phyloP scores from a whole-genome alignment of 2,329 filamentous ascomycete species.

The Fusarium neocosmosporiellum region DNA sequence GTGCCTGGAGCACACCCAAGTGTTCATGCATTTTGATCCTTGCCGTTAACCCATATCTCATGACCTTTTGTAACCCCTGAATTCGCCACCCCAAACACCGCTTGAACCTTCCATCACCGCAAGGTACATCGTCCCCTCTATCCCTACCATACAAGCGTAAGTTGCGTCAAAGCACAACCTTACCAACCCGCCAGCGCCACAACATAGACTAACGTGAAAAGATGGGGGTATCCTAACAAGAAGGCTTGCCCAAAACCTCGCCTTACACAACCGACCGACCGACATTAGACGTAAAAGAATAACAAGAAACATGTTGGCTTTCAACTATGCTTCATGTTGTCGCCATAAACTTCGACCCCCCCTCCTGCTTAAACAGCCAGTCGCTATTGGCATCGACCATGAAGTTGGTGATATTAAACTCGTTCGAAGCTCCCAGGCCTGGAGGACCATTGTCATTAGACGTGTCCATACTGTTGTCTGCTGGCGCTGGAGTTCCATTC shows the following conservation, averaged over 20 bases:
- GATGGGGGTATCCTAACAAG: slow-evolving; percentile 33
- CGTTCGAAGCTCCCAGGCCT: slow-evolving; percentile 58
- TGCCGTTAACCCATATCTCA: slow-evolving; percentile 14
- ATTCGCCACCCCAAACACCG: neutral
- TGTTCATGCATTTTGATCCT: slow-evolving; percentile 7
- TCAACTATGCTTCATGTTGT: slow-evolving; percentile 16
- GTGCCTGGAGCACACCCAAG: neutral
- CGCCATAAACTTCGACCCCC: slow-evolving; percentile 43
- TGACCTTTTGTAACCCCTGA: neutral
- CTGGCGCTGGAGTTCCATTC: slow-evolving; percentile 32
- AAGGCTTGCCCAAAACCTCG: slow-evolving; percentile 12
- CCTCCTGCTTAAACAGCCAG: slow-evolving; percentile 74
- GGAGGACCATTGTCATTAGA: slow-evolving; percentile 38
- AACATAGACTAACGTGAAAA: slow-evolving; percentile 8
- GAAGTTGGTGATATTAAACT: slow-evolving; percentile 83
- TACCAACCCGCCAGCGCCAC: neutral
- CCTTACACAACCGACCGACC: neutral
- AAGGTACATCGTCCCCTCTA: neutral
- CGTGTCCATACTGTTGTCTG: slow-evolving; percentile 43
- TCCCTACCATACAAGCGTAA: slow-evolving; percentile 1
- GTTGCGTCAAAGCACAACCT: neutral
- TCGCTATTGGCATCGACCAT: slow-evolving; percentile 80
- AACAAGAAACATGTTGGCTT: neutral
- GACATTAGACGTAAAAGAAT: neutral
- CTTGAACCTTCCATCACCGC: neutral